Percentiles rank a stretch among this genome's conserved stretches.
Evolutionary conservation across 73 alveolate genomes (phyloP).

Genomic region (Paramecium caudatum): DNA sequence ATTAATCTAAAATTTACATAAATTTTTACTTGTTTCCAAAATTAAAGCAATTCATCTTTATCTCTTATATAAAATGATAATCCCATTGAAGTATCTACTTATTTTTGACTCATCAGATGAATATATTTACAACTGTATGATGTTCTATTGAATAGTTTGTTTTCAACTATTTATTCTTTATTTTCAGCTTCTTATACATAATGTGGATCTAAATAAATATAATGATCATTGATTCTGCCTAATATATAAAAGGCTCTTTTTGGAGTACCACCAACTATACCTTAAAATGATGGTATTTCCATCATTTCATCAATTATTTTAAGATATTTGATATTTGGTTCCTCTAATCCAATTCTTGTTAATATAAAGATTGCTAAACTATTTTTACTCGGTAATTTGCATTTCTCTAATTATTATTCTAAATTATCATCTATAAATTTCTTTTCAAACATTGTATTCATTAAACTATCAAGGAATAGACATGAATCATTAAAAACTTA

Average conservation of each 20-base stretch:
- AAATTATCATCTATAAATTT: not conserved
- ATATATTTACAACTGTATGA: conserved; percentile 38
- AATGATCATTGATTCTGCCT: conserved; percentile 72
- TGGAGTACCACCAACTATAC: conserved; percentile 76
- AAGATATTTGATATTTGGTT: conserved; percentile 63
- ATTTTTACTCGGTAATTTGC: not conserved
- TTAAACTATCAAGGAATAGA: conserved; percentile 20
- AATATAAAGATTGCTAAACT: conserved; percentile 58
- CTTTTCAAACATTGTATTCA: conserved; percentile 2
- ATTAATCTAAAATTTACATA: conserved; percentile 7
- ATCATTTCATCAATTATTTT: conserved; percentile 53
- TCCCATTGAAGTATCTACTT: conserved; percentile 62
- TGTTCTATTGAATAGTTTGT: not conserved
- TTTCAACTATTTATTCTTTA: not conserved
- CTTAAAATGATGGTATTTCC: conserved; percentile 70
- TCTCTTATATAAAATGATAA: conserved; percentile 18
- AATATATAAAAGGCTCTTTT: conserved; percentile 70
- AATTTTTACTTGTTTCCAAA: conserved; percentile 8
- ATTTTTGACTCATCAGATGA: not conserved
- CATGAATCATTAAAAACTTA: conserved; percentile 47
- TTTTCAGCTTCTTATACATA: conserved; percentile 69
- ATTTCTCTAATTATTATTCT: not conserved
- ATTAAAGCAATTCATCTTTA: conserved; percentile 9
- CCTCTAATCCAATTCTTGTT: conserved; percentile 72
- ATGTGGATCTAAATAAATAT: conserved; percentile 77